These are phyloP conservation scores for Penicillium subrubescens DNA, from an alignment of 495 filamentous ascomycete genomes.

Conservation along the genomic window DNA sequence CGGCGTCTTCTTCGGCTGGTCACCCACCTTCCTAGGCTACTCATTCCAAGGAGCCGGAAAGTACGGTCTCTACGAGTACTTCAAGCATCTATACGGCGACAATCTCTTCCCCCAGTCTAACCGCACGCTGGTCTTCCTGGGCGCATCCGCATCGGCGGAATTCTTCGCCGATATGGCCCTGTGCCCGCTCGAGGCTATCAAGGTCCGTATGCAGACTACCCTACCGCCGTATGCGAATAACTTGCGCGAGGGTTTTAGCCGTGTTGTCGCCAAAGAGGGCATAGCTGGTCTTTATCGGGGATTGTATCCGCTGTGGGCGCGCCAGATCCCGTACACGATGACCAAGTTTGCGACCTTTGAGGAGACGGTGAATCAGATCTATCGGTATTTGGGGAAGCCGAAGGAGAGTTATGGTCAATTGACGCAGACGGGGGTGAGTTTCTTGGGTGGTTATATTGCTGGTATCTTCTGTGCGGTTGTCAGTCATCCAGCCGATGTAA, in stretches of 20 bases:
- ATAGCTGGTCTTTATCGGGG: conserved; percentile 66
- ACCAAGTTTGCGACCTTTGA: conserved; percentile 77
- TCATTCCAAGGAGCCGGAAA: conserved; percentile 76
- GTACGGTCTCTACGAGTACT: conserved; percentile 75
- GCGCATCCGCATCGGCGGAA: conserved; percentile 65
- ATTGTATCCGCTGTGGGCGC: conserved; percentile 67
- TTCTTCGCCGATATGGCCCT: conserved; percentile 70
- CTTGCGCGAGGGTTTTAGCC: conserved; percentile 63
- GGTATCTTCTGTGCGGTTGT: conserved; percentile 70
- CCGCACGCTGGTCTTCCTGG: conserved; percentile 66
- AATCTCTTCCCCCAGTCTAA: conserved; percentile 61
- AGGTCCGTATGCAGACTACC: conserved; percentile 74
- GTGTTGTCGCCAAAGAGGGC: conserved; percentile 62
- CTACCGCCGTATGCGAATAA: conserved; percentile 64
- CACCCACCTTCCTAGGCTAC: conserved; percentile 70
- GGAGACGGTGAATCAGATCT: conserved; percentile 65
- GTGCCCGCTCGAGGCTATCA: conserved; percentile 71
- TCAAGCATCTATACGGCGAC: conserved; percentile 73
- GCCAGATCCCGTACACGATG: conserved; percentile 78
- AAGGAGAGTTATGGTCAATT: conserved; percentile 64
- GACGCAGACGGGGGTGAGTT: conserved; percentile 69
- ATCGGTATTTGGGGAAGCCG: conserved; percentile 61
- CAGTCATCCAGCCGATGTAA: conserved; percentile 68
- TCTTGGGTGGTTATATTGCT: conserved; percentile 72
- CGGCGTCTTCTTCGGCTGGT: conserved; percentile 74